Conservation (phyloP, 257 asterid species). For the Leptodermis oblonga region DNA sequence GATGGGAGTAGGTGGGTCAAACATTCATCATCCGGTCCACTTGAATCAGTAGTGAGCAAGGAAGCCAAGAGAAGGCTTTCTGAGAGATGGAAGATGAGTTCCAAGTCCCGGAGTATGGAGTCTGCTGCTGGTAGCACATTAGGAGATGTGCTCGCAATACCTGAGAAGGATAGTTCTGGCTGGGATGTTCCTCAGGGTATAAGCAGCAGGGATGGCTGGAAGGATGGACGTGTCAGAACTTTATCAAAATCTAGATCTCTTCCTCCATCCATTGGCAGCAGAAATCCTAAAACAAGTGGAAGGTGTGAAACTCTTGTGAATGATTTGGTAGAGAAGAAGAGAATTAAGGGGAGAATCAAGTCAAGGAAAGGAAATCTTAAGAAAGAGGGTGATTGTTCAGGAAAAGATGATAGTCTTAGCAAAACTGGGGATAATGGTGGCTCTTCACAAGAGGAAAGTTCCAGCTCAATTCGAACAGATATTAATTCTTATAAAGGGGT, state of each 20-base stretch:
- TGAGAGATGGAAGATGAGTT: conserved; percentile 83
- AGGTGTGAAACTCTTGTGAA: conserved; percentile 30
- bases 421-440: conserved; percentile 25
- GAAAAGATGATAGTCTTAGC: conserved; percentile 32
- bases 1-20: conserved; percentile 32
- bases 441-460: conserved; percentile 38
- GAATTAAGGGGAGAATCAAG: conserved; percentile 35
- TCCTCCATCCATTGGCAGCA: conserved; percentile 43
- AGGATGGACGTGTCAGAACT: conserved; percentile 40
- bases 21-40: conserved; percentile 35
- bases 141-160: conserved; percentile 75
- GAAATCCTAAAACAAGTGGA: conserved; percentile 36
- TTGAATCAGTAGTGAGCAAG: conserved; percentile 54
- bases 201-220: conserved; percentile 85
- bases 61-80: conserved; percentile 80
- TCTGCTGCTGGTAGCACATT: conserved; percentile 53
- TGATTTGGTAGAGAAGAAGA: conserved; percentile 28
- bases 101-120: conserved; percentile 50
- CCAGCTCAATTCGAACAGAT: conserved; percentile 28
- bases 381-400: conserved; percentile 29
- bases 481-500: conserved; percentile 3
- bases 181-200: conserved; percentile 50
- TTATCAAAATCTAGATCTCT: conserved; percentile 56
- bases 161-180: conserved; percentile 37
- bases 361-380: conserved; percentile 37